phyloP scores from a whole-genome alignment of 2,329 filamentous ascomycete species.

The Pseudogymnoascus sp. region DNA sequence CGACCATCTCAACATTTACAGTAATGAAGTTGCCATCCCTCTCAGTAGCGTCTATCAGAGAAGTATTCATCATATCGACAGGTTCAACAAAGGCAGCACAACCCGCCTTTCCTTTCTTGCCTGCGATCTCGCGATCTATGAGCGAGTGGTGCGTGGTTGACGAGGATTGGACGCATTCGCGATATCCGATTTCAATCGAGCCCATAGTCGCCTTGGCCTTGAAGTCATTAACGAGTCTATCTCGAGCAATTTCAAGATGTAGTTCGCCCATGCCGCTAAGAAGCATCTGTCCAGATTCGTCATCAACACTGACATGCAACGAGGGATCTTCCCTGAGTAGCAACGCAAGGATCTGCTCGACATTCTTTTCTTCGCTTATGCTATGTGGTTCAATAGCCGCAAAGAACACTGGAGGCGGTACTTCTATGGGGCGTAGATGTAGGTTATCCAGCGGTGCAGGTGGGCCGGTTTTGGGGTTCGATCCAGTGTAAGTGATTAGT shows the following conservation, averaged over 20 bases:
- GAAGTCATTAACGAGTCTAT: conserved; percentile 80
- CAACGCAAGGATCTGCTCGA: conserved; percentile 67
- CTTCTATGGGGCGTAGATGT: conserved; percentile 77
- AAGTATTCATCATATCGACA: conserved; percentile 34
- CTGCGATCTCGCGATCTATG: conserved; percentile 73
- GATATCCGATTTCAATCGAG: conserved; percentile 89
- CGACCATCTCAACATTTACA: conserved; percentile 39
- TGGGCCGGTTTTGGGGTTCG: conserved; percentile 52
- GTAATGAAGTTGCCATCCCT: conserved; percentile 65
- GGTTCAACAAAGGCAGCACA: conserved; percentile 64
- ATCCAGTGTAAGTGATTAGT: conserved; percentile 62
- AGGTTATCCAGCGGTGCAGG: conserved; percentile 62
- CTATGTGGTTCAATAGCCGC: conserved; percentile 82
- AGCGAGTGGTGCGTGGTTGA: conserved; percentile 50
- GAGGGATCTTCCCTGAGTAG: conserved; percentile 89
- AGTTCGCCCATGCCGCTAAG: conserved; percentile 94
- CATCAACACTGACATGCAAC: conserved; percentile 72
- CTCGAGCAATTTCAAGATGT: conserved; percentile 85
- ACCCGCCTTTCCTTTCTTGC: conserved; percentile 68
- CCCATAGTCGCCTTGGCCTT: conserved; percentile 81
- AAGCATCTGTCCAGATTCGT: conserved; percentile 87
- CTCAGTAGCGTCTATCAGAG: conserved; percentile 38
- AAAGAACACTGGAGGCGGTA: conserved; percentile 92
- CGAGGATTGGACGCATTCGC: conserved; percentile 62
- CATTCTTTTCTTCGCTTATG: conserved; percentile 67